Percentiles rank a stretch among this genome's conserved stretches.
Conservation (phyloP, 2,329 filamentous ascomycete species). For the Dactylonectria estremocensis region DNA sequence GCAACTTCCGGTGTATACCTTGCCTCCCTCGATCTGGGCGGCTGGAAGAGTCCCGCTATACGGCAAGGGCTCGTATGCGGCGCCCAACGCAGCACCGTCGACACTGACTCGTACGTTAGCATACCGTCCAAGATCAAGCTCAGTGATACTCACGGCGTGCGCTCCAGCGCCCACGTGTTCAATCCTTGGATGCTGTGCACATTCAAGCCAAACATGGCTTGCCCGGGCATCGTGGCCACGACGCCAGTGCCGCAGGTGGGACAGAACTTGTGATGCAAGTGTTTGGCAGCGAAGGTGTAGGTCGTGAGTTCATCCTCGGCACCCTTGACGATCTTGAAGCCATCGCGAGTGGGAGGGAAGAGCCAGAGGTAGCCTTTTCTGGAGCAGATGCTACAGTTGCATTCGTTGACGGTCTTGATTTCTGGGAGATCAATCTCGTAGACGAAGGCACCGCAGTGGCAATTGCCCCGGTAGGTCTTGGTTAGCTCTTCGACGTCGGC, state of each 20-base stretch:
- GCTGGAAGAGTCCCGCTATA: conserved; percentile 61
- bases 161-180: conserved; percentile 59
- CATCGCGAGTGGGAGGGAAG: conserved; percentile 48
- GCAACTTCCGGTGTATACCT: conserved; percentile 65
- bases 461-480: conserved; percentile 69
- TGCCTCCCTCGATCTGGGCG: conserved; percentile 54
- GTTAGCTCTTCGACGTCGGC: conserved; percentile 19
- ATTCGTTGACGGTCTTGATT: conserved; percentile 69
- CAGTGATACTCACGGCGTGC: conserved; percentile 50
- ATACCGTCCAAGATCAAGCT: neutral
- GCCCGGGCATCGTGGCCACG: conserved; percentile 50
- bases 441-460: conserved; percentile 69
- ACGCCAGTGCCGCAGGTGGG: conserved; percentile 64
- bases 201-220: conserved; percentile 58
- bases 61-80: conserved; percentile 52
- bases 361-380: conserved; percentile 64
- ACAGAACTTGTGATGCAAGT: conserved; percentile 67
- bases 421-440: conserved; percentile 69
- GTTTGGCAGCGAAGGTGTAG: conserved; percentile 61
- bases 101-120: conserved; percentile 24
- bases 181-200: conserved; percentile 61
- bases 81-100: conserved; percentile 54
- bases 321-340: conserved; percentile 65
- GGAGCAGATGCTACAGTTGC: conserved; percentile 78
- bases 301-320: conserved; percentile 55